phyloP scores from a whole-genome alignment of 192 early-diverging fungal species.

The Entomortierella parvispora region DNA sequence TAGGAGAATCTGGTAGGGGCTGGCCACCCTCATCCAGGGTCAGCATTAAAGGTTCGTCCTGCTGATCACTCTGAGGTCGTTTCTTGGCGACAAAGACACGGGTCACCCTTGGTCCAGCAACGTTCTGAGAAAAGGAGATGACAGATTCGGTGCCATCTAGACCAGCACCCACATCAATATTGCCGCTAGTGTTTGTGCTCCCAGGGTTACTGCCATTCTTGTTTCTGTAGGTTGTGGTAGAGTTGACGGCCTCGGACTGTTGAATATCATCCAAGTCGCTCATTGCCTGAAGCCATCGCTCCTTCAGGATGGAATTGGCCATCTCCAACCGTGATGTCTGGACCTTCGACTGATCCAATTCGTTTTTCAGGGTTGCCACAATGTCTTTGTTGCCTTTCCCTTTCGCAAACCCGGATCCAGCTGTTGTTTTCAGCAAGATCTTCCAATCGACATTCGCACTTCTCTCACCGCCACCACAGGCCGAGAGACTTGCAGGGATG shows the following conservation, averaged over 20 bases:
- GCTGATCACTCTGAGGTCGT: slow-evolving; percentile 13
- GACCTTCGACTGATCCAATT: slow-evolving; percentile 24
- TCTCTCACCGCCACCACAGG: neutral
- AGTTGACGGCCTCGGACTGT: slow-evolving; percentile 26
- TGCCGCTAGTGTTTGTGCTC: neutral
- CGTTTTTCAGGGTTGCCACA: slow-evolving; percentile 20
- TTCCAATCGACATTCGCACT: slow-evolving; percentile 21
- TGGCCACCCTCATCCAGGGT: slow-evolving; percentile 27
- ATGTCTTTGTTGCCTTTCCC: slow-evolving; percentile 24
- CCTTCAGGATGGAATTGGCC: slow-evolving; percentile 37
- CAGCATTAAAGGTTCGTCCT: slow-evolving; percentile 34
- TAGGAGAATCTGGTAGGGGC: slow-evolving; percentile 17
- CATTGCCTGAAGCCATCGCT: slow-evolving; percentile 46
- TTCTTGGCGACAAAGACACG: slow-evolving; percentile 23
- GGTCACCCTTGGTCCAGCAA: neutral
- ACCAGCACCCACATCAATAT: neutral
- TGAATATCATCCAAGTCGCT: slow-evolving; percentile 32
- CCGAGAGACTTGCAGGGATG: neutral
- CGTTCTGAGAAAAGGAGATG: neutral
- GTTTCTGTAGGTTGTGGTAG: no score
- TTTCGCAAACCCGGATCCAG: neutral
- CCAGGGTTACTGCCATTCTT: no score
- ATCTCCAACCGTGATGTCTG: slow-evolving; percentile 29
- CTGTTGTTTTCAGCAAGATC: slow-evolving; percentile 14
- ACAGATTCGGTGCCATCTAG: slow-evolving; percentile 4